These are phyloP conservation scores for Stevia rebaudiana DNA, from an alignment of 140 eudicot species.

Conservation along the genomic window DNA sequence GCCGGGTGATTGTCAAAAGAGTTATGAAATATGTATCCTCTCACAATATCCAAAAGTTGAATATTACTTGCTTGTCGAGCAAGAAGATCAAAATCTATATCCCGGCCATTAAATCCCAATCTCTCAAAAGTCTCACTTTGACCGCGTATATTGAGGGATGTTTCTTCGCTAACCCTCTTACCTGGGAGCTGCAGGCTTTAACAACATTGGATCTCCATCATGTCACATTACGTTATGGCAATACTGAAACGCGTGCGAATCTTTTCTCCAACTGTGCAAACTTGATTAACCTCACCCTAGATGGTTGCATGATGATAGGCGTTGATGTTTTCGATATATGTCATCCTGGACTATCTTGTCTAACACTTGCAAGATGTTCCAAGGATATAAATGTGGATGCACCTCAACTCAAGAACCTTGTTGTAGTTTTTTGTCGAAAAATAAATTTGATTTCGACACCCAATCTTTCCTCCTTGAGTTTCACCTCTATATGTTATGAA, in stretches of 20 bases:
- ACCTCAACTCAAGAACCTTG: background rate
- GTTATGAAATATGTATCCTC: conserved; percentile 5
- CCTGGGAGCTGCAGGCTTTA: background rate
- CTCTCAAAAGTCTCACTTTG: conserved; percentile 2
- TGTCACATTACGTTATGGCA: background rate
- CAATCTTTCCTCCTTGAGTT: background rate
- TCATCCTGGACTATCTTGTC: background rate
- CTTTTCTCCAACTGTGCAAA: conserved; percentile 8
- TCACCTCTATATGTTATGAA: background rate
- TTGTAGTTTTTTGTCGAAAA: background rate
- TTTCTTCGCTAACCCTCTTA: background rate
- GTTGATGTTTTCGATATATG: background rate
- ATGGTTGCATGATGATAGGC: background rate
- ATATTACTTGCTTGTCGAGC: background rate
- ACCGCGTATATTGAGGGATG: background rate
- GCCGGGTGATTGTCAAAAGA: background rate
- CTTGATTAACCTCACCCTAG: conserved; percentile 12
- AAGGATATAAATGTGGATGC: background rate
- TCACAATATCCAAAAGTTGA: conserved; percentile 15
- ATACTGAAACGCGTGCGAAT: background rate
- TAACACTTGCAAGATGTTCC: background rate
- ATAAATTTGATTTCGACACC: background rate
- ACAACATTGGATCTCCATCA: background rate
- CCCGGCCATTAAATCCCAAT: background rate
- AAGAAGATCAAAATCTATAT: background rate